Evolutionary conservation across 768 basidiomycete species (phyloP), one percentile per base, ranked within the genome.

Genomic region (Pulveroboletus frians): DNA sequence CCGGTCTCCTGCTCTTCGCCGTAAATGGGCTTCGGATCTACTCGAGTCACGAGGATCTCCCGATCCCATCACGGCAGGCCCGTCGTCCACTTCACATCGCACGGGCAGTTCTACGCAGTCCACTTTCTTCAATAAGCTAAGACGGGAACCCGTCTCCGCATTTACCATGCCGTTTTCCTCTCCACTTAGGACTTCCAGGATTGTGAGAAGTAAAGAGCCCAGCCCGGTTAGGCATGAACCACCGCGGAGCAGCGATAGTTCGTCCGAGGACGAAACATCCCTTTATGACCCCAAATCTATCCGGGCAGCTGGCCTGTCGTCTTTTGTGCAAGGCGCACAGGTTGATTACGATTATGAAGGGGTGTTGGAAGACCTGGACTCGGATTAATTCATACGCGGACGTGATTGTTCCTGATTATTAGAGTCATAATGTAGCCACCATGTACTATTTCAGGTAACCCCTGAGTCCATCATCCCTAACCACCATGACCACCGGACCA

Each of bases 191-290:
- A 46, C 62, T 42, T 36, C 57, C 26, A 53, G 29, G 46, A 65
- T 61, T 35, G 51, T 50, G 23, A 50, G 47, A 32, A 53, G 59
- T 38, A 60, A 56, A 34, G 61, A 69, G 13, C 53, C 62, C 5
- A 66, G 65, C 49, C 53, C 68, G n/a, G 57, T 51, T 46, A 60
- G 55, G 46, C 57, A 62, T 15, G 75, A 73, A 39, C 64, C 65
- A 37, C 60, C 61, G 2, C 83, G 81, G 79, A 80, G 80, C 55
- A 84, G 77, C 44, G 80, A 83, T 57, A 81, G 76, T 46, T 82
- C 80, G 10, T 78, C 78, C 14, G 80, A 78, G 30, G 76, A 63
- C 42, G 71, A 68, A 37, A 43, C 62, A 11, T 49, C 57, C 3
- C 38, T 54, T 13, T 49, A 55, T 36, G 57, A 61, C 17, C 52